Evolutionary conservation across 169 alveolate species (phyloP), one percentile per base, ranked within the genome.

Genomic region (Cryptosporidium tyzzeri): DNA sequence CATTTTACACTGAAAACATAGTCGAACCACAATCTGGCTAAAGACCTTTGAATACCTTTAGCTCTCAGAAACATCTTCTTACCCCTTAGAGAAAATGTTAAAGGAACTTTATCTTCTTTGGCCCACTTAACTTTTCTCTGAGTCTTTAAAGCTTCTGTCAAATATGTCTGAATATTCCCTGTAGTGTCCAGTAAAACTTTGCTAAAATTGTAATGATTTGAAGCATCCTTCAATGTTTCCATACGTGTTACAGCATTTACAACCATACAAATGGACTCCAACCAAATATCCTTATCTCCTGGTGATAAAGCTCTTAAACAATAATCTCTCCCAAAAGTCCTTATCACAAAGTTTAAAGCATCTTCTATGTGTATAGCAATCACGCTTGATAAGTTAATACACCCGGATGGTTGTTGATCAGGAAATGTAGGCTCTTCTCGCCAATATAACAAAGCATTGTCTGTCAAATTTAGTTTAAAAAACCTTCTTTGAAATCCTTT

Each of bases 261-360:
- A 0, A 80, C 75, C 69, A 65, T 80, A n/a, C 89, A 80, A n/a
- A 80, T 80, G 7, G 89, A 80, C 0, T 80, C 89, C 23, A 80
- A 37, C 89, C 89, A 80, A 61, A 80, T 80, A 65, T 80, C 89
- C 3, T 80, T 80, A 29, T 80, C 89, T 7, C 89, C 89, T 8
- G 89, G 89, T 29, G 89, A 59, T 26, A 80, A 61, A 7, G 89
- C 89, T 21, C 65, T 59, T 10, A 80, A 50, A 44, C 89, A 80
- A 33, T 61, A 80, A 50, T 80, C 89, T 62, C 89, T 80, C 7
- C 89, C 89, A 29, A 45, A 67, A 4, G 89, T 80, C 29, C 68
- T 80, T 16, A 80, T 80, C 5, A 80, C 89, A 65, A 80, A 80
- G n/a, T 80, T 59, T 50, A 80, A 44, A 29, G 89, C 89, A 59